These are phyloP conservation scores for Debaryomyces prosopidis DNA, from an alignment of 805 yeast genomes.

Conservation along the genomic window DNA sequence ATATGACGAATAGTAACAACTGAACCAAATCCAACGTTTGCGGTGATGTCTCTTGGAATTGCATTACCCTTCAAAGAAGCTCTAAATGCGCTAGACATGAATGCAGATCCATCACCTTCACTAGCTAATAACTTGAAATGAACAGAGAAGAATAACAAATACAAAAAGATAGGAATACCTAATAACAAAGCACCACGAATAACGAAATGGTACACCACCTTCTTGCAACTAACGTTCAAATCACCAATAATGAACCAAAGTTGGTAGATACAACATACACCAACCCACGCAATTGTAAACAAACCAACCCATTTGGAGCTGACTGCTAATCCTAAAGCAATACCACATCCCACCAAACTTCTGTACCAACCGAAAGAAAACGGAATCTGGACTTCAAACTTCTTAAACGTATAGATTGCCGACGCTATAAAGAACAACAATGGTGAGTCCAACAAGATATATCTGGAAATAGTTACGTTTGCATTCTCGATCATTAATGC, in stretches of 20 bases:
- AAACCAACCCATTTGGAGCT: conserved; percentile 85
- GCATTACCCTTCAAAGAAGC: conserved; percentile 57
- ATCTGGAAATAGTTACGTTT: conserved; percentile 69
- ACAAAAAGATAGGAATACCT: conserved; percentile 58
- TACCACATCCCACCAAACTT: conserved; percentile 61
- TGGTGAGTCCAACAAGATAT: conserved; percentile 75
- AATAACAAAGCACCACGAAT: conserved; percentile 55
- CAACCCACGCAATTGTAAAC: conserved; percentile 79
- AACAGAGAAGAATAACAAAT: conserved; percentile 57
- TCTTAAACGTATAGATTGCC: conserved; percentile 63
- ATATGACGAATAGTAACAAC: conserved; percentile 64
- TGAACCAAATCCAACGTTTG: conserved; percentile 76
- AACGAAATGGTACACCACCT: conserved; percentile 47
- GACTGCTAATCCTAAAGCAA: conserved; percentile 71
- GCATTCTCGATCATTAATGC: conserved; percentile 68
- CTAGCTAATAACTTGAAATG: conserved; percentile 59
- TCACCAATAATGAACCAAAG: conserved; percentile 77
- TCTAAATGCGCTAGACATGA: conserved; percentile 73
- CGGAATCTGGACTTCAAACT: conserved; percentile 66
- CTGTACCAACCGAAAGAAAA: conserved; percentile 57
- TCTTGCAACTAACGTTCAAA: conserved; percentile 47
- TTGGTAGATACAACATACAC: conserved; percentile 57
- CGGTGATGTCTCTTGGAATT: conserved; percentile 58
- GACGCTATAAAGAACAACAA: conserved; percentile 75
- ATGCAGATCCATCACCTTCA: conserved; percentile 73